These are phyloP conservation scores for Dothistroma pini DNA, from an alignment of 2,329 filamentous ascomycete species.

Conservation along the genomic window DNA sequence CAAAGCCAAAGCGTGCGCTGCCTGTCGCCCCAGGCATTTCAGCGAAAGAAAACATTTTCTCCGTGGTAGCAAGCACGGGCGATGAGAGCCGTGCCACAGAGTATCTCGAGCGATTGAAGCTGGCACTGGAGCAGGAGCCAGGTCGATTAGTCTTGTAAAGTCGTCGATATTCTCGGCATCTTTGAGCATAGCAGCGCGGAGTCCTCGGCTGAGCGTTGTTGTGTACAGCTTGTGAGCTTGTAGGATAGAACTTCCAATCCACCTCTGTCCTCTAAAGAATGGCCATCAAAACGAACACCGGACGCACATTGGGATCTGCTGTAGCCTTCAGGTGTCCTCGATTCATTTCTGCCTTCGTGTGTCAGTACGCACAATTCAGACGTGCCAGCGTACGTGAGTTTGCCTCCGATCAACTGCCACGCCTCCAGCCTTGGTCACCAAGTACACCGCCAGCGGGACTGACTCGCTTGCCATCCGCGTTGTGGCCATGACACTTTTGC, in stretches of 20 bases:
- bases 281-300: background rate
- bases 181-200: constrained; percentile 11
- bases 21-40: constrained; percentile 31
- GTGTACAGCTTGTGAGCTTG: background rate
- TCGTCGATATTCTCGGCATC: background rate
- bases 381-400: background rate
- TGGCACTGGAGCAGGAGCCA: constrained; percentile 74
- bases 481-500: background rate
- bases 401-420: background rate
- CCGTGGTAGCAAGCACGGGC: constrained; percentile 69
- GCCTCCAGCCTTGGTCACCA: background rate
- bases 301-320: background rate
- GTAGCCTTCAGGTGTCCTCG: background rate
- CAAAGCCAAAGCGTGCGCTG: constrained; percentile 30
- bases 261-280: background rate
- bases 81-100: constrained; percentile 78
- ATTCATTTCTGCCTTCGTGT: background rate
- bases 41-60: constrained; percentile 70
- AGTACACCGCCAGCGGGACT: background rate
- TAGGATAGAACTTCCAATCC: background rate
- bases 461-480: background rate
- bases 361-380: background rate
- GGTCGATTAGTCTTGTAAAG: constrained; percentile 61
- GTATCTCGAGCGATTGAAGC: constrained; percentile 85
- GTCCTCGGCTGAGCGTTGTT: constrained; percentile 2